phyloP scores from a whole-genome alignment of 495 filamentous ascomycete genomes.

The Neurospora hispaniola region DNA sequence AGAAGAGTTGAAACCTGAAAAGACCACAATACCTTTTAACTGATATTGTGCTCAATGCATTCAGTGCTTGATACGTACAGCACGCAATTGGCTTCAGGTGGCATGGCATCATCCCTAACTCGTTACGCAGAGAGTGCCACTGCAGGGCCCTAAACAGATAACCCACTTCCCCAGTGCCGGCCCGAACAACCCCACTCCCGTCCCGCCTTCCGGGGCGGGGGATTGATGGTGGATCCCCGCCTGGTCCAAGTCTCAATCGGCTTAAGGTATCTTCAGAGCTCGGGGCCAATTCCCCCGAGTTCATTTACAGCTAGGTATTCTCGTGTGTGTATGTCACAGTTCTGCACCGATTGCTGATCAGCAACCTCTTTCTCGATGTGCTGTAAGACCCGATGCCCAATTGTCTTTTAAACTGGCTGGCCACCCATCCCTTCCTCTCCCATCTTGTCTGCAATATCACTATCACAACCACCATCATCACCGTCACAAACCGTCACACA shows the following conservation, averaged over 20 bases:
- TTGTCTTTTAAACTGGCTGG: too few relatives aligned
- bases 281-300: neutral
- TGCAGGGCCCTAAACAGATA: neutral
- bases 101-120: neutral
- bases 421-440: constrained; percentile 28
- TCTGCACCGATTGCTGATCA: neutral
- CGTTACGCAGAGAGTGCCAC: neutral
- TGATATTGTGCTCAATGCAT: neutral
- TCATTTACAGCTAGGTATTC: neutral
- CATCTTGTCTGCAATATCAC: neutral
- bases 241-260: neutral
- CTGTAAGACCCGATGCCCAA: neutral
- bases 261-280: neutral
- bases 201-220: neutral
- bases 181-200: neutral
- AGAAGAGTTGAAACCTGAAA: neutral
- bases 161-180: neutral
- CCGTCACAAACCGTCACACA: neutral
- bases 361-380: neutral
- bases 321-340: neutral
- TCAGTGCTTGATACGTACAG: neutral
- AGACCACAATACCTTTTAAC: neutral
- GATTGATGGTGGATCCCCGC: neutral
- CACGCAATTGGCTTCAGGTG: neutral
- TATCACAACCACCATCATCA: constrained; percentile 7